Evolutionary conservation across 2,329 filamentous ascomycete genomes (phyloP), one percentile per base, ranked within the genome.

Genomic region (Alternaria sp.): DNA sequence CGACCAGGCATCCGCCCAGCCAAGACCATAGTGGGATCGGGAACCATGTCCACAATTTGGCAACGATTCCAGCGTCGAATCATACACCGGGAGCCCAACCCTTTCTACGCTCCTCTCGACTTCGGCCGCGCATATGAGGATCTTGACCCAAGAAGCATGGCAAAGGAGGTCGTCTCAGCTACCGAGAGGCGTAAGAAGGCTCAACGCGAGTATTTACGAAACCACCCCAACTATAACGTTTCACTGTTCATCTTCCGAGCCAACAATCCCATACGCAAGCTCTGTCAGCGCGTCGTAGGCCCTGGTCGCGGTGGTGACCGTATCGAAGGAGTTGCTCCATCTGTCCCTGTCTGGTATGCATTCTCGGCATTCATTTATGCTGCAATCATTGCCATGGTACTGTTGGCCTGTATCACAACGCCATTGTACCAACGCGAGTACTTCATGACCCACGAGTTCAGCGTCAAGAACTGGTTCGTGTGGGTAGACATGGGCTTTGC

Each of bases 351-450:
- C 9, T 99, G 96, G 94, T 97, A 97, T 77, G 84, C 88, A 0
- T 97, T 98, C 78, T 97, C 96, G 1, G 93, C 93, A 4, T 92
- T 99, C 72, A 92, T 98, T 59, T 99, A 99, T 78, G 89, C 91
- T 23, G 92, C 93, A 14, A 97, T 99, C 66, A 92, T 98, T 45
- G 92, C 93, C 55, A 99, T 99, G 96, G 96, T 99, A n/a, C 82
- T 97, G 47, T 87, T 99, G 55, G 96, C 96, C 28, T 99, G 95
- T 75, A 86, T 98, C 55, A 97, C 94, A 2, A 99, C 96, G 2
- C 96, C 96, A 0, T 84, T 99, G 15, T 99, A 96, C 77, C 96
- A 99, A 77, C 93, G 92, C 77, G 87, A 94, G 70, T 96, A 97
- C 75, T 95, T 94, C 72, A 79, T 87, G 57, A 83, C 79, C 6